Conservation (phyloP, 2,329 filamentous ascomycete species). For the Teratosphaeria epicoccoides region DNA sequence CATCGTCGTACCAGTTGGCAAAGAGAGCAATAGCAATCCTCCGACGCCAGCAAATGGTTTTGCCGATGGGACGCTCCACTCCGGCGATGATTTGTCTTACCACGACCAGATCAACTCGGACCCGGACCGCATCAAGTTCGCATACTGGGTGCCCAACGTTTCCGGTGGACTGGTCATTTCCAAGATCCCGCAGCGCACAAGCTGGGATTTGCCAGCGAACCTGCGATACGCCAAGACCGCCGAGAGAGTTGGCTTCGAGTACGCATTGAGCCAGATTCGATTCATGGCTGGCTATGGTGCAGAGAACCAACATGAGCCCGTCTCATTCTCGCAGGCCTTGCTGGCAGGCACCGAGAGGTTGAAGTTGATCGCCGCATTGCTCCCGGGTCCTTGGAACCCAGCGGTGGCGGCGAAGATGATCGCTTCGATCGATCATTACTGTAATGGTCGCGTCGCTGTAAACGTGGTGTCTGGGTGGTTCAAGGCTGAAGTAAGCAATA, state of each 20-base stretch:
- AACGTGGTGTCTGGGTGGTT: slow-evolving; percentile 47
- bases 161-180: slow-evolving; percentile 44
- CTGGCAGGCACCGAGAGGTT: slow-evolving; percentile 38
- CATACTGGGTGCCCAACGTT: slow-evolving; percentile 46
- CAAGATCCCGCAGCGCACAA: slow-evolving; percentile 41
- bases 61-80: slow-evolving; percentile 6
- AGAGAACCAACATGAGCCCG: slow-evolving; percentile 42
- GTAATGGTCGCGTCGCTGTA: slow-evolving; percentile 41
- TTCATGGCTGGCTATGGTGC: slow-evolving; percentile 39
- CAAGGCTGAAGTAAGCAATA: slow-evolving; percentile 32
- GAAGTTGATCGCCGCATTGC: slow-evolving; percentile 42
- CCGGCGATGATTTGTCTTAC: slow-evolving; percentile 18
- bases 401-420: slow-evolving; percentile 45
- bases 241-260: slow-evolving; percentile 41
- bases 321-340: slow-evolving; percentile 42
- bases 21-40: slow-evolving; percentile 11
- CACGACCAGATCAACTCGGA: slow-evolving; percentile 33
- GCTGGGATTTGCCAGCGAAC: slow-evolving; percentile 41
- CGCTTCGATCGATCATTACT: slow-evolving; percentile 44
- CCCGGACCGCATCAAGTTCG: slow-evolving; percentile 37
- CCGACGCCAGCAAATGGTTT: slow-evolving; percentile 7
- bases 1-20: slow-evolving; percentile 45
- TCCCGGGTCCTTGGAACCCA: slow-evolving; percentile 43
- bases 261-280: slow-evolving; percentile 42
- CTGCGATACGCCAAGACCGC: slow-evolving; percentile 40